Evolutionary conservation across 2,329 filamentous ascomycete species (phyloP).

Genomic region (Dothidotthia symphoricarpi): DNA sequence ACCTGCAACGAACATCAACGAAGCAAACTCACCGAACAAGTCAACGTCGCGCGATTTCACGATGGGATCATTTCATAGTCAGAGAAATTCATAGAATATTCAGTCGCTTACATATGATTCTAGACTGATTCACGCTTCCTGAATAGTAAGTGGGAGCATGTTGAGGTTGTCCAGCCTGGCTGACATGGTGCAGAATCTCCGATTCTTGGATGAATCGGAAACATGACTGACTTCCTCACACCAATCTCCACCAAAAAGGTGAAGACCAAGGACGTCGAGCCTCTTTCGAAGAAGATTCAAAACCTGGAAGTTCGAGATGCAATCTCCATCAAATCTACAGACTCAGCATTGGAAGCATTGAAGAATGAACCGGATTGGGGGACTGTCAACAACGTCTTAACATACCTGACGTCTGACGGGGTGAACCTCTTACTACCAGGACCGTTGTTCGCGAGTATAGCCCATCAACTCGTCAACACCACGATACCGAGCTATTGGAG

Average conservation of each 20-base stretch:
- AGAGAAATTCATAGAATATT: too few species aligned
- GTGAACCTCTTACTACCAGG: slow-evolving; percentile 63
- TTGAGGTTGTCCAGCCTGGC: not conserved
- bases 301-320: slow-evolving; percentile 11
- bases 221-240: slow-evolving; percentile 52
- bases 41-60: not conserved
- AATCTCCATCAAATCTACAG: slow-evolving; percentile 30
- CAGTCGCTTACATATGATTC: too few species aligned
- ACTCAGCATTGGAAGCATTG: slow-evolving; percentile 59
- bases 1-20: slow-evolving; percentile 1
- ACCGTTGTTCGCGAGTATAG: slow-evolving; percentile 69
- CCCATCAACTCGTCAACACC: slow-evolving; percentile 70
- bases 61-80: too few species aligned
- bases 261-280: slow-evolving; percentile 14
- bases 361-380: slow-evolving; percentile 63
- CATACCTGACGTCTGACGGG: slow-evolving; percentile 48
- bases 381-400: slow-evolving; percentile 53
- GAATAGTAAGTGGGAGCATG: not conserved
- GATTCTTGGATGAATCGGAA: not conserved
- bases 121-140: too few species aligned
- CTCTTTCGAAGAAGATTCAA: slow-evolving; percentile 9
- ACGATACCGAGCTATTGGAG: slow-evolving; percentile 83
- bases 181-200: not conserved
- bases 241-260: slow-evolving; percentile 45
- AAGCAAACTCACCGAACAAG: not conserved